A percentile compares a stretch with the other conserved stretches of the same genome.
Conservation (phyloP, 2,329 filamentous ascomycete species). For the Exophiala sp. region DNA sequence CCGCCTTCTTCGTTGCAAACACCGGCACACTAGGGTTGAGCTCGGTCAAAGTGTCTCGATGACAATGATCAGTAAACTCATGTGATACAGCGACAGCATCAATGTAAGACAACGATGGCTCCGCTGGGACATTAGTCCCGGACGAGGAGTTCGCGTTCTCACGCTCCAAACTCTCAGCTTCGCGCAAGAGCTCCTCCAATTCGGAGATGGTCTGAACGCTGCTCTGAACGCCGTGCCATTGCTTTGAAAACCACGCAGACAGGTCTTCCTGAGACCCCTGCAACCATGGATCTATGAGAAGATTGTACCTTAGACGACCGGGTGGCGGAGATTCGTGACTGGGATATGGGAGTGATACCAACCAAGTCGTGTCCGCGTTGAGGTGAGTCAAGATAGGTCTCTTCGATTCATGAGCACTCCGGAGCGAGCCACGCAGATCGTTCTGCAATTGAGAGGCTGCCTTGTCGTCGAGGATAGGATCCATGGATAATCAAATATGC, state of each 20-base stretch:
- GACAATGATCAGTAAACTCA: constrained; percentile 68
- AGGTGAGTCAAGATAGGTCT: constrained; percentile 60
- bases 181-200: constrained; percentile 51
- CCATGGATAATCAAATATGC: background rate
- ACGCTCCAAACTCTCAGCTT: constrained; percentile 46
- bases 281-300: constrained; percentile 66
- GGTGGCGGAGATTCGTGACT: constrained; percentile 39
- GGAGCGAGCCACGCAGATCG: constrained; percentile 5
- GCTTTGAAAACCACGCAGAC: constrained; percentile 62
- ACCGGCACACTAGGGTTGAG: constrained; percentile 54
- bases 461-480: background rate
- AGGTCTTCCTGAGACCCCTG: constrained; percentile 61
- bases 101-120: constrained; percentile 39
- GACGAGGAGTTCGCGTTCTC: constrained; percentile 13
- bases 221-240: constrained; percentile 58
- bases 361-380: constrained; percentile 65
- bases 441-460: constrained; percentile 4
- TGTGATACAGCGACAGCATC: constrained; percentile 61
- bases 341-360: constrained; percentile 61
- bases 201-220: constrained; percentile 54
- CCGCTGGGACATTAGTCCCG: too few relatives aligned
- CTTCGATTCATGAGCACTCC: constrained; percentile 2
- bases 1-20: constrained; percentile 59
- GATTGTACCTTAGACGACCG: constrained; percentile 57
- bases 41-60: constrained; percentile 58